Evolutionary conservation across 306 rosid species (phyloP), one percentile per base, ranked within the genome.

Genomic region (Oxytropis ochrocephala): DNA sequence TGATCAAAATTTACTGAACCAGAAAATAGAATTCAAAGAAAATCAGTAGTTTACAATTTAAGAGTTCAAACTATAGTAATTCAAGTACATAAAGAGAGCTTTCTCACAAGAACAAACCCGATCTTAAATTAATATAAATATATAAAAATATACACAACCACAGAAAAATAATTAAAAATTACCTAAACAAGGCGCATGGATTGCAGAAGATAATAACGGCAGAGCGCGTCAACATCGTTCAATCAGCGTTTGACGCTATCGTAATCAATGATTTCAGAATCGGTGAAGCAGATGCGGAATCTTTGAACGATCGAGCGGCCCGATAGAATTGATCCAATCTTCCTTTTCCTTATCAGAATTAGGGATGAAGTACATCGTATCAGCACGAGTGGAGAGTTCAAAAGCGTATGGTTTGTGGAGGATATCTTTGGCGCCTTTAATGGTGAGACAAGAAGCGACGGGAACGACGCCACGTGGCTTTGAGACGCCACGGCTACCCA

Each of bases 291-390:
- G 93, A 88, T 72, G 85, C 72, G 21, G 93, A 88, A 63, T 78
- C n/a, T 86, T 79, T 85, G 90, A 47, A 88, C 90, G 47, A 88
- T 85, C 30, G 85, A 85, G 52, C 90, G 76, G 0, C 93, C n/a
- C 93, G 27, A 88, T 81, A 50, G 90, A 83, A 68, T 83, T 87
- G 83, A 85, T 87, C 93, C 90, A 85, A 11, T 85, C 89, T 73
- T 83, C 90, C 79, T 80, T 85, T 62, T 85, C 90, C 73, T 81
- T 83, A 75, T 85, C 88, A 4, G 87, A 80, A 42, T 80, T 87
- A 51, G 85, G 84, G 78, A 82, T 69, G 85, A 85, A 85, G 81
- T 80, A 83, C 87, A 85, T 83, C 13, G 87, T 83, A 24, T 85
- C 87, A 8, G 83, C 19, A 55, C 84, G 80, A 32, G 85, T 75